Evolutionary conservation across 2,329 filamentous ascomycete species (phyloP).

Genomic region (Endothia cerciana): DNA sequence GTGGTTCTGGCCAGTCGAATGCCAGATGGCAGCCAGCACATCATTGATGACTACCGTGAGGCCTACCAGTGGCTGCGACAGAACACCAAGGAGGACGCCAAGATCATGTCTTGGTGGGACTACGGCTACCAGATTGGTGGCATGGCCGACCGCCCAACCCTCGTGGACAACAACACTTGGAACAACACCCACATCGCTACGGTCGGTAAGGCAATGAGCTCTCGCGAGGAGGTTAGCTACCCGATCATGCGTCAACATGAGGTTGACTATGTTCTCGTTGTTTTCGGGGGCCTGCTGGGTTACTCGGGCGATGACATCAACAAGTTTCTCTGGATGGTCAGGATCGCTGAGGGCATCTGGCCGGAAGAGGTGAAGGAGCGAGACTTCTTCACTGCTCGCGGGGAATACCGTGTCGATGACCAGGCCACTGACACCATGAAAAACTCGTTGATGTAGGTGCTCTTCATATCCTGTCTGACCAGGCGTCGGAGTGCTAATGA

Average conservation of each 20-base stretch:
- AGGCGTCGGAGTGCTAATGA: constrained; percentile 37
- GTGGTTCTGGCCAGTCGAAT: constrained; percentile 91
- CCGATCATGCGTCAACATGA: constrained; percentile 98
- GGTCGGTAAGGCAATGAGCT: constrained; percentile 98
- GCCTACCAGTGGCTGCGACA: constrained; percentile 99
- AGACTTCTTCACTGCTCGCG: constrained; percentile 89
- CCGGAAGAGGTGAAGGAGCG: constrained; percentile 98
- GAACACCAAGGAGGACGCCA: constrained; percentile 92
- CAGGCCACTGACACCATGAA: constrained; percentile 95
- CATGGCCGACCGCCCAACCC: constrained; percentile 95
- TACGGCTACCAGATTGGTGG: constrained; percentile 99
- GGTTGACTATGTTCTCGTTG: constrained; percentile 97
- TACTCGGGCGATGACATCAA: constrained; percentile 99
- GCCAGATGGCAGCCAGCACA: constrained; percentile 94
- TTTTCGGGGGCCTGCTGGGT: constrained; percentile 92
- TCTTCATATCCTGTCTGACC: neutral
- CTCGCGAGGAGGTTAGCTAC: constrained; percentile 95
- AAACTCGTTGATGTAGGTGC: constrained; percentile 94
- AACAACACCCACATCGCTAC: constrained; percentile 99
- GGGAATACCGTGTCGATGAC: constrained; percentile 95
- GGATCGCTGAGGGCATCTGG: constrained; percentile 99
- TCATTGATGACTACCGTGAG: constrained; percentile 99
- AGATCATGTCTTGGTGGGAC: constrained; percentile 99
- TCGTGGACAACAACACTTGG: constrained; percentile 99
- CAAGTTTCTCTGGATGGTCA: constrained; percentile 99